Evolutionary conservation across 257 asterid genomes (phyloP), one percentile per base, ranked within the genome.

Genomic region (Solanum sitiens): DNA sequence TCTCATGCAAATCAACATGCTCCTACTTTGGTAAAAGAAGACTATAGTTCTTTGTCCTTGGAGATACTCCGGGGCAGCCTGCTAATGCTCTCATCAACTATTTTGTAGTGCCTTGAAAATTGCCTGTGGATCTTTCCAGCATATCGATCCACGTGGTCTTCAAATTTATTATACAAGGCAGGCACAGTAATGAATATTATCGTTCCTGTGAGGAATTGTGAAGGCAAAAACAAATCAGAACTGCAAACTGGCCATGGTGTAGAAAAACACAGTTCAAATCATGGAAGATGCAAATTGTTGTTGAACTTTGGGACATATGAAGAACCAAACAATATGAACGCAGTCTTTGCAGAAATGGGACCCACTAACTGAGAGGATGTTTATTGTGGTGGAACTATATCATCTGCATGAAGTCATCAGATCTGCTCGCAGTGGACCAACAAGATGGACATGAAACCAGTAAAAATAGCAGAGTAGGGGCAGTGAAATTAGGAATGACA

Each of bases 31-130:
- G 59, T 21, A 25, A 67, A 67, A 71, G 6, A 63, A 68, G 53
- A 85, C 91, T 88, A 95, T 83, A 93, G 40, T 88, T 93, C 96
- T 89, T 92, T 95, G 89, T 94, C 94, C 88, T 91, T 96, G 56
- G 90, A 27, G 73, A 92, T 89, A 83, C 92, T 86, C 87, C 93
- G 89, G 16, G 98, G 98, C 59, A 95, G 68, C 89, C 98, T 91
- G 92, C 94, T 91, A 39, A 95, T 93, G 90, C 93, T 95, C 87
- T 94, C 98, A 87, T 95, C 99, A 86, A 95, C 98, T 77, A 94
- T 92, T 90, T 91, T 95, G 56, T 94, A 97, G 89, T 97, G 95
- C 93, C 89, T 96, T 3, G 98, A 92, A 87, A 97, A 92, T 59
- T 93, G 91, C 6, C 85, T 92, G 87, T 94, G 98, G 90, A 95